Percentiles rank a stretch among this genome's conserved stretches.
These are phyloP conservation scores for Cichorium intybus DNA, from an alignment of 140 eudicot genomes.

Conservation along the genomic window DNA sequence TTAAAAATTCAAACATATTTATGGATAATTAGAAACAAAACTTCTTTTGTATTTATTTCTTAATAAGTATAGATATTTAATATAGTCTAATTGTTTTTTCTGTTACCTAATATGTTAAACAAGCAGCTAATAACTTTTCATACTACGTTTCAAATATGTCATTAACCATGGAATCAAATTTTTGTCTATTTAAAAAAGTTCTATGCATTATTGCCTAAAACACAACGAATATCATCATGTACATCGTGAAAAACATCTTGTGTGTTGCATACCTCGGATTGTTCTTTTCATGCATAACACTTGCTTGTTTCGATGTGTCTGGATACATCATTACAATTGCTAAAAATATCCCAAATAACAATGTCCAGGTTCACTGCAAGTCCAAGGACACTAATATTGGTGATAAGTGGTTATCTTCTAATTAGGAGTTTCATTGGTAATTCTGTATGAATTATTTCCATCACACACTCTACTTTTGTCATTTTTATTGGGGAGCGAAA, in stretches of 20 bases:
- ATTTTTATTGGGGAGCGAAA: constrained; percentile 11
- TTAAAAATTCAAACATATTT: background rate
- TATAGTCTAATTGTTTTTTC: too few species aligned
- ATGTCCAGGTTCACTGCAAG: constrained; percentile 3
- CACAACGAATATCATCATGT: background rate
- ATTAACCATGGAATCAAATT: background rate
- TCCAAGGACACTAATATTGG: constrained; percentile 1
- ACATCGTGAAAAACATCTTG: background rate
- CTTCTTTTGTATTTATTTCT: background rate
- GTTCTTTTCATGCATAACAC: background rate
- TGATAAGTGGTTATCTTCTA: background rate
- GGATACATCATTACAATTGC: background rate
- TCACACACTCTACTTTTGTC: background rate
- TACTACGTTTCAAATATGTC: background rate
- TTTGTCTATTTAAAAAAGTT: background rate
- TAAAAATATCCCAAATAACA: constrained; percentile 3
- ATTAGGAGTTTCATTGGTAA: background rate
- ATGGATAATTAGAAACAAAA: too few species aligned
- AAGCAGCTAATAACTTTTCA: too few species aligned
- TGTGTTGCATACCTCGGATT: background rate
- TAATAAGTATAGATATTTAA: background rate
- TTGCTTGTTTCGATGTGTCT: background rate
- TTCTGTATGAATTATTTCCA: background rate
- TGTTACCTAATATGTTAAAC: background rate
- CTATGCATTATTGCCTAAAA: background rate